Evolutionary conservation across 495 filamentous ascomycete genomes (phyloP).

Genomic region (Xylaria flabelliformis): DNA sequence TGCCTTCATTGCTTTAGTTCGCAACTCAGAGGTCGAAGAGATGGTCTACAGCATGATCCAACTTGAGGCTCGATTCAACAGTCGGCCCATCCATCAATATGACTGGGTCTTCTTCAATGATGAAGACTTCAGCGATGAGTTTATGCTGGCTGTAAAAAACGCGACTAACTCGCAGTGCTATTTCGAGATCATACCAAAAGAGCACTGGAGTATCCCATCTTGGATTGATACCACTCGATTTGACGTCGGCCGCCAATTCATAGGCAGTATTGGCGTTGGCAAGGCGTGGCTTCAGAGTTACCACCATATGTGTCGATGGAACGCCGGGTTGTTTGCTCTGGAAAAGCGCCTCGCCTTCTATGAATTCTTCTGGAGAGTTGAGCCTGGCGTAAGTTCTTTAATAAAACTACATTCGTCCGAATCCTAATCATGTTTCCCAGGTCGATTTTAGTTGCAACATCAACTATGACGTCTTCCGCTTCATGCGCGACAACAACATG

Average conservation of each 20-base stretch:
- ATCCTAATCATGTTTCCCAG: slow-evolving; percentile 29
- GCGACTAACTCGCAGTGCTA: slow-evolving; percentile 73
- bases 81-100: slow-evolving; percentile 68
- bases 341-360: slow-evolving; percentile 69
- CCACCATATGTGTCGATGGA: slow-evolving; percentile 78
- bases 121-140: slow-evolving; percentile 73
- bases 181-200: slow-evolving; percentile 73
- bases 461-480: slow-evolving; percentile 73
- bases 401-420: neutral
- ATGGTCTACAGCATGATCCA: slow-evolving; percentile 77
- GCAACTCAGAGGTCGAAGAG: slow-evolving; percentile 82
- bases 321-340: slow-evolving; percentile 77
- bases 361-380: slow-evolving; percentile 79
- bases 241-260: slow-evolving; percentile 57
- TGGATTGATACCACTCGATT: slow-evolving; percentile 68
- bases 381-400: slow-evolving; percentile 57
- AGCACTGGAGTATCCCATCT: slow-evolving; percentile 75
- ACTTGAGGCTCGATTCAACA: slow-evolving; percentile 85
- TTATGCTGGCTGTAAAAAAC: slow-evolving; percentile 73
- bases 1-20: slow-evolving; percentile 81
- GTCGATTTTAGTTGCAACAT: slow-evolving; percentile 73
- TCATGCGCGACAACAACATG: slow-evolving; percentile 75
- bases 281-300: slow-evolving; percentile 64
- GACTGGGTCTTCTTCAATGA: slow-evolving; percentile 92
- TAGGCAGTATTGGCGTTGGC: slow-evolving; percentile 61